These are phyloP conservation scores for Cladophialophora bantiana DNA, from an alignment of 2,329 filamentous ascomycete genomes.

Conservation along the genomic window DNA sequence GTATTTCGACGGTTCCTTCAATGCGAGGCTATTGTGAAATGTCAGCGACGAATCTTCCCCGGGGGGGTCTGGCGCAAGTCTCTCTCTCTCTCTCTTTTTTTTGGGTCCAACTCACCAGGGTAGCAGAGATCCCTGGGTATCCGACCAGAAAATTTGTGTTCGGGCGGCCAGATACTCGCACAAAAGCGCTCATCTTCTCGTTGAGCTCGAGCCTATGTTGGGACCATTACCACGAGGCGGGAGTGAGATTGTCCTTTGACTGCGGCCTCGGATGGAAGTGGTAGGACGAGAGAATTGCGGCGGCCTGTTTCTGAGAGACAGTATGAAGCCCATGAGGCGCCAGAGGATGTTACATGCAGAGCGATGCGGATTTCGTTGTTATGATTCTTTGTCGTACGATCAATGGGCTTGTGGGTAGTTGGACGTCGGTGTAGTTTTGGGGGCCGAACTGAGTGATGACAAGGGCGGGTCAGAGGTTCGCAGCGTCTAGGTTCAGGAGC, in stretches of 20 bases:
- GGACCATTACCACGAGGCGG: constrained; percentile 34
- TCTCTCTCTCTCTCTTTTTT: constrained; percentile 19
- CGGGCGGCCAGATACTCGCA: constrained; percentile 95
- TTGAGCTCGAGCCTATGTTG: constrained; percentile 29
- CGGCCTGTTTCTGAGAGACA: constrained; percentile 34
- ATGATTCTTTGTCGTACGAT: constrained; percentile 27
- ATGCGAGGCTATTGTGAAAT: constrained; percentile 78
- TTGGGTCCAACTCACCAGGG: constrained; percentile 78
- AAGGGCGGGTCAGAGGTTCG: constrained; percentile 16
- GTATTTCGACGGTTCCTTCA: constrained; percentile 96
- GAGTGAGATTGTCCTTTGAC: constrained; percentile 23
- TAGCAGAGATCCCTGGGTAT: constrained; percentile 97
- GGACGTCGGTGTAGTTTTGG: constrained; percentile 14
- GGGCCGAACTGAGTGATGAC: constrained; percentile 4
- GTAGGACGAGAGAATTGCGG: constrained; percentile 22
- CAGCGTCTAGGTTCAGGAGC: neutral
- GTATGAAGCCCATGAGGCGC: constrained; percentile 38
- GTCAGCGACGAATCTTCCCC: constrained; percentile 27
- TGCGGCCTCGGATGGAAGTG: constrained; percentile 23
- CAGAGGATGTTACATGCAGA: constrained; percentile 27
- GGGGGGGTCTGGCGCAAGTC: neutral
- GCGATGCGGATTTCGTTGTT: constrained; percentile 16
- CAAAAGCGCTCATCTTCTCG: constrained; percentile 73
- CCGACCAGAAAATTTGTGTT: constrained; percentile 97
- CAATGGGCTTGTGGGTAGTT: constrained; percentile 19